Evolutionary conservation across 1,284 basidiomycete genomes (phyloP).

Genomic region (Xerocomus amazonicus): DNA sequence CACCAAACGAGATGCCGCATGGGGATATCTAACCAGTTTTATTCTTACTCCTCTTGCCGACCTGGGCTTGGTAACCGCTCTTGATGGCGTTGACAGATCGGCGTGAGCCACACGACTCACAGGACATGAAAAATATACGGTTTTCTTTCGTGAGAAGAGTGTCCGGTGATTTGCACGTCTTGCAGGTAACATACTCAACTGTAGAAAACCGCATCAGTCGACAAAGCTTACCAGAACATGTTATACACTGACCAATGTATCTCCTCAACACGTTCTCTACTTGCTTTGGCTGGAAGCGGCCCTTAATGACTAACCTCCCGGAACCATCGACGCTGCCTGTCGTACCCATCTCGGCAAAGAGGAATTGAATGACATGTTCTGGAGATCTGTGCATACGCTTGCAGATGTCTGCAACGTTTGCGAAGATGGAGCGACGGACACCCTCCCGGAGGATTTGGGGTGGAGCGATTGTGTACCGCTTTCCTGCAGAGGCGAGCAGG

Average conservation of each 20-base stretch:
- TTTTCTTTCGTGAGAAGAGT: constrained; percentile 97
- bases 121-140: constrained; percentile 98
- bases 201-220: neutral
- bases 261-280: constrained; percentile 96
- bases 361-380: constrained; percentile 98
- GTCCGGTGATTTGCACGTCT: constrained; percentile 98
- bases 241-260: constrained; percentile 77
- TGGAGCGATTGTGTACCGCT: constrained; percentile 97
- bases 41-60: constrained; percentile 79
- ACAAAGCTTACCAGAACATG: neutral
- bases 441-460: constrained; percentile 92
- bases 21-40: constrained; percentile 23
- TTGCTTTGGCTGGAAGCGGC: constrained; percentile 98
- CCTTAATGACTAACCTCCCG: constrained; percentile 93
- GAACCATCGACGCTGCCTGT: constrained; percentile 93
- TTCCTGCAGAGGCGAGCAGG: constrained; percentile 80
- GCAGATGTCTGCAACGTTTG: constrained; percentile 97
- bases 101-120: constrained; percentile 90
- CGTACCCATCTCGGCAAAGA: constrained; percentile 98
- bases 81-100: constrained; percentile 96
- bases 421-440: constrained; percentile 96
- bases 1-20: neutral
- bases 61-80: constrained; percentile 98
- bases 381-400: constrained; percentile 98
- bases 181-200: constrained; percentile 99